Conservation (phyloP, 1,139 yeast genomes). For the Candida tetrigidarum region DNA sequence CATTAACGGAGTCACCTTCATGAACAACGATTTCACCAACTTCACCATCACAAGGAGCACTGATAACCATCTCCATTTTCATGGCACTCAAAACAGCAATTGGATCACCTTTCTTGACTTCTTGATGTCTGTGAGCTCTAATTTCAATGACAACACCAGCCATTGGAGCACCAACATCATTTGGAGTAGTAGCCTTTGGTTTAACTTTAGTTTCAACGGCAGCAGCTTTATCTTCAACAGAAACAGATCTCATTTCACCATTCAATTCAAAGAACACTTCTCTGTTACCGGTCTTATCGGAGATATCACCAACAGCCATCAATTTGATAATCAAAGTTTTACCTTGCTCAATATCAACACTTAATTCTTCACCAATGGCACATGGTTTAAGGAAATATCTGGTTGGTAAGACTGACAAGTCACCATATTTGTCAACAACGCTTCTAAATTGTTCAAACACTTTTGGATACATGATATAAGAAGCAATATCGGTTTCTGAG, state of each 20-base stretch:
- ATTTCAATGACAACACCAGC: slow-evolving; percentile 98
- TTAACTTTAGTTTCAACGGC: slow-evolving; percentile 84
- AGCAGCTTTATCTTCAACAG: slow-evolving; percentile 86
- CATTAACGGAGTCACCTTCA: slow-evolving; percentile 96
- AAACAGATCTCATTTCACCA: slow-evolving; percentile 97
- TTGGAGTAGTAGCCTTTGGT: slow-evolving; percentile 91
- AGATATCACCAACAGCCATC: slow-evolving; percentile 91
- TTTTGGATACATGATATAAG: slow-evolving; percentile 97
- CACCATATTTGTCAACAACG: slow-evolving; percentile 81
- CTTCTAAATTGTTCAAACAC: slow-evolving; percentile 88
- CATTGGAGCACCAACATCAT: slow-evolving; percentile 99
- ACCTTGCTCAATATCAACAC: slow-evolving; percentile 92
- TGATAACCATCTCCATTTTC: slow-evolving; percentile 99
- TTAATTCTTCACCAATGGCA: slow-evolving; percentile 83
- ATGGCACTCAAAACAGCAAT: slow-evolving; percentile 94
- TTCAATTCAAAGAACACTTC: slow-evolving; percentile 98
- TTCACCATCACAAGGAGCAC: slow-evolving; percentile 88
- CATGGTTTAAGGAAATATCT: slow-evolving; percentile 88
- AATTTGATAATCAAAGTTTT: slow-evolving; percentile 89
- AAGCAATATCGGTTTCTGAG: slow-evolving; percentile 88
- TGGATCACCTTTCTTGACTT: slow-evolving; percentile 97
- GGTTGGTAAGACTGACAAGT: slow-evolving; percentile 92
- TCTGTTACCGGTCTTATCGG: slow-evolving; percentile 84
- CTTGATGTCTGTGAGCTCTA: slow-evolving; percentile 82
- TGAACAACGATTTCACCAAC: slow-evolving; percentile 76